Conservation (phyloP, 2,329 filamentous ascomycete genomes). For the Zymoseptoria pseudotritici region DNA sequence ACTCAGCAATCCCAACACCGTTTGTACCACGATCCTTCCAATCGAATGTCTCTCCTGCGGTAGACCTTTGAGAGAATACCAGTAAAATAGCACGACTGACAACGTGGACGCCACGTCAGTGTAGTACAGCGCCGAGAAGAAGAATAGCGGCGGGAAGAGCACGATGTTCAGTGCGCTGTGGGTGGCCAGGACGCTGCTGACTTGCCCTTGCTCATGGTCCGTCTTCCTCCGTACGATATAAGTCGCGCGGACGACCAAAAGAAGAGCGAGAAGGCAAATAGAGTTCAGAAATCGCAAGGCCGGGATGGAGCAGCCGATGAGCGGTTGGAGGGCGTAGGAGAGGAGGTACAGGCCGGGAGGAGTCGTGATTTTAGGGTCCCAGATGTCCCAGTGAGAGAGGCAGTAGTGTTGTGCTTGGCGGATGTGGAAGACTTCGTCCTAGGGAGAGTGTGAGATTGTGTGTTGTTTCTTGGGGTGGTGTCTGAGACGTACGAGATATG, state of each 20-base stretch:
- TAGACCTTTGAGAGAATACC: constrained; percentile 37
- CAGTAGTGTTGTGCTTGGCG: constrained; percentile 89
- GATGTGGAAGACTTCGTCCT: constrained; percentile 86
- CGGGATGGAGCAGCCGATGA: constrained; percentile 36
- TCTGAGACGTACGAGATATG: constrained; percentile 47
- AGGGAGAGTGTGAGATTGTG: constrained; percentile 14
- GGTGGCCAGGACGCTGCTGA: constrained; percentile 10
- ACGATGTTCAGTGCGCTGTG: constrained; percentile 69
- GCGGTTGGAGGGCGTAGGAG: constrained; percentile 31
- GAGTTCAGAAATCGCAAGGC: constrained; percentile 35
- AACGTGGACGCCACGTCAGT: constrained; percentile 82
- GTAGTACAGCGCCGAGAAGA: constrained; percentile 93
- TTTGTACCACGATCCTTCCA: constrained; percentile 13
- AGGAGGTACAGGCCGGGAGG: constrained; percentile 65
- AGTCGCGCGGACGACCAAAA: constrained; percentile 20
- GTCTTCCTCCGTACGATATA: constrained; percentile 21
- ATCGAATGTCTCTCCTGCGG: constrained; percentile 13
- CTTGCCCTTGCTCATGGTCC: constrained; percentile 7
- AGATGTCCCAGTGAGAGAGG: constrained; percentile 61
- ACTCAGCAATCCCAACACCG: constrained; percentile 56
- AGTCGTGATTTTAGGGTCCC: constrained; percentile 97
- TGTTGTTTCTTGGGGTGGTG: constrained; percentile 13
- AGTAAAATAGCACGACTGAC: constrained; percentile 64
- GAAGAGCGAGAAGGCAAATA: constrained; percentile 31
- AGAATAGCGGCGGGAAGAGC: constrained; percentile 85